These are phyloP conservation scores for Plasmopara halstedii DNA, from an alignment of 352 stramenopile genomes.

Conservation along the genomic window DNA sequence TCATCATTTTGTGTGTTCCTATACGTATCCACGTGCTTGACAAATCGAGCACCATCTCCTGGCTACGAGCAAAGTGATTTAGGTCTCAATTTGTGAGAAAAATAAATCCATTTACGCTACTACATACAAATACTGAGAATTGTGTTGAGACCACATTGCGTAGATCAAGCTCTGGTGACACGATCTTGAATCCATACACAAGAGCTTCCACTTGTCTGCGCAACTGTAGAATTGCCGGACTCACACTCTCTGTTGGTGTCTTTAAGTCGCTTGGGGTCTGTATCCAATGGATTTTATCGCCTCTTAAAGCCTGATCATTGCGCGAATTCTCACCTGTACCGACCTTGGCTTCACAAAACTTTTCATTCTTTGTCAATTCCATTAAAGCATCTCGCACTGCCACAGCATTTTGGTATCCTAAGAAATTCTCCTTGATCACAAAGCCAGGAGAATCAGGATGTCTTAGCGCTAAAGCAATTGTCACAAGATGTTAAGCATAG, in stretches of 20 bases:
- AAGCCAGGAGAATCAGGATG: conserved; percentile 45
- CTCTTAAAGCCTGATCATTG: conserved; percentile 37
- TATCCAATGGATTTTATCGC: conserved; percentile 68
- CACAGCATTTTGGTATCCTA: conserved; percentile 27
- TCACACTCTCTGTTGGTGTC: conserved; percentile 9
- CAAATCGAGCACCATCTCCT: conserved; percentile 56
- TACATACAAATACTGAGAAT: conserved; percentile 66
- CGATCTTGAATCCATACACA: conserved; percentile 46
- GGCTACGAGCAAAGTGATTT: conserved; percentile 23
- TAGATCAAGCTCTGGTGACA: conserved; percentile 38
- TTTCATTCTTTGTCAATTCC: conserved; percentile 13
- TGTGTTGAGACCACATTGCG: conserved; percentile 68
- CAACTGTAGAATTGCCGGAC: conserved; percentile 33
- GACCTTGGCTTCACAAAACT: conserved; percentile 45
- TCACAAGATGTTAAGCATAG: neutral
- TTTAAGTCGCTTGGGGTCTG: conserved; percentile 1
- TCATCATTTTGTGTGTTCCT: conserved; percentile 29
- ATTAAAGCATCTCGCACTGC: conserved; percentile 34
- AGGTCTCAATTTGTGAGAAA: neutral
- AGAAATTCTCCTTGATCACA: conserved; percentile 43
- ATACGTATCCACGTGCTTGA: conserved; percentile 66
- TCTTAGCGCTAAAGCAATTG: conserved; percentile 23
- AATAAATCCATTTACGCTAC: neutral
- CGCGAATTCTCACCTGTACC: conserved; percentile 31
- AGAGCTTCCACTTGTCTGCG: conserved; percentile 42